These are phyloP conservation scores for Barnettozyma wickerhamii DNA, from an alignment of 805 yeast genomes.

Conservation along the genomic window DNA sequence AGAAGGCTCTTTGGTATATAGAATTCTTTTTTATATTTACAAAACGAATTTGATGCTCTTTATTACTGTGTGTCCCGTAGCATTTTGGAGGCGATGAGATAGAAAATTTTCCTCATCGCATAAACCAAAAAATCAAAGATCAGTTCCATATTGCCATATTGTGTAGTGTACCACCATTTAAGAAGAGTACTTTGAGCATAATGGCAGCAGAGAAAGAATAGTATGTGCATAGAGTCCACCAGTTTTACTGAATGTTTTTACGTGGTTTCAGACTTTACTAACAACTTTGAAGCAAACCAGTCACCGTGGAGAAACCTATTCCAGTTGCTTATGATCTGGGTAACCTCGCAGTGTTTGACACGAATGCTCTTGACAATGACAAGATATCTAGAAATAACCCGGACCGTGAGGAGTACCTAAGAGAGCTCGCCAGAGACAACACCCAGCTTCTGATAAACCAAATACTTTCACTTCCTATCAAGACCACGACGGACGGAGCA, in stretches of 20 bases:
- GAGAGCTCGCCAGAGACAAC: constrained; percentile 78
- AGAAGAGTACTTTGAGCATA: no score
- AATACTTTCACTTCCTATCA: constrained; percentile 82
- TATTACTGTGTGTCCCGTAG: constrained; percentile 8
- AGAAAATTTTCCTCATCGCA: constrained; percentile 13
- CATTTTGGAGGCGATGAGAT: constrained; percentile 1
- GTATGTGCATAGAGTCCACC: constrained; percentile 3
- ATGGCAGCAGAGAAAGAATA: constrained; percentile 9
- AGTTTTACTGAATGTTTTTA: no score
- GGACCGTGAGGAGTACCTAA: constrained; percentile 60
- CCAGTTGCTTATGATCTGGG: constrained; percentile 91
- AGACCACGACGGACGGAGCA: constrained; percentile 74
- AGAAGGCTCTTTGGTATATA: constrained; percentile 22
- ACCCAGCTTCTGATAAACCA: constrained; percentile 90
- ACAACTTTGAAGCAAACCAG: constrained; percentile 48
- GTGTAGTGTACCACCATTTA: no score
- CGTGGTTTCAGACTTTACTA: no score
- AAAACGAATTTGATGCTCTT: no score
- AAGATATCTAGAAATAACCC: constrained; percentile 49
- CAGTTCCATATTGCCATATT: no score
- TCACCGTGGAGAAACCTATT: constrained; percentile 85
- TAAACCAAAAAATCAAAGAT: no score
- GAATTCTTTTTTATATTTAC: no score
- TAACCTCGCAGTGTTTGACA: constrained; percentile 83
- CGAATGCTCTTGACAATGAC: constrained; percentile 73